Conservation (phyloP, 257 asterid genomes). For the Perilla frutescens region DNA sequence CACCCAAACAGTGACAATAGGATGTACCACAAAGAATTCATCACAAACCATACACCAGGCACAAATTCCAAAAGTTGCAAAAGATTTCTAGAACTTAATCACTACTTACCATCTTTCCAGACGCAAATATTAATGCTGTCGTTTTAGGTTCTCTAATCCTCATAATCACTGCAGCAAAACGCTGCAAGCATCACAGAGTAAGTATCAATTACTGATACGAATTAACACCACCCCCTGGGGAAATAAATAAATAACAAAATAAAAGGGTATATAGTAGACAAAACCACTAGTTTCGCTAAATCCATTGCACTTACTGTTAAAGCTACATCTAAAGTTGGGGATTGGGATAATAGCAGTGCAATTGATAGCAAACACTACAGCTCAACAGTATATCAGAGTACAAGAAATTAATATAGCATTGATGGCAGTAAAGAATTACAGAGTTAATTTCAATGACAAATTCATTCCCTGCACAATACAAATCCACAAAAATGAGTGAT, state of each 20-base stretch:
- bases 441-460: no score
- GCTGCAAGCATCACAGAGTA: slow-evolving; percentile 47
- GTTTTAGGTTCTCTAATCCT: slow-evolving; percentile 81
- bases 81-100: slow-evolving; percentile 13
- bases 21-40: background rate
- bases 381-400: background rate
- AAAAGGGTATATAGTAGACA: background rate
- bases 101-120: slow-evolving; percentile 75
- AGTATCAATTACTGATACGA: slow-evolving; percentile 23
- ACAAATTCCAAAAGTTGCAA: slow-evolving; percentile 7
- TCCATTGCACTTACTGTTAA: background rate
- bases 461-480: no score
- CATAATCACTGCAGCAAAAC: slow-evolving; percentile 88
- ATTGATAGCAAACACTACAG: background rate
- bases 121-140: slow-evolving; percentile 73
- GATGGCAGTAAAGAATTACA: no score
- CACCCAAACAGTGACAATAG: background rate
- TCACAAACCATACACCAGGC: background rate
- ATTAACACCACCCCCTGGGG: background rate
- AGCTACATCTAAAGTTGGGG: slow-evolving; percentile 5
- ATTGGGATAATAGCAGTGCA: background rate
- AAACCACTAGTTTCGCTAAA: background rate
- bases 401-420: background rate
- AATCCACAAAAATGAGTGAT: no score
- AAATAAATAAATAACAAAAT: background rate